These are phyloP conservation scores for Lyophyllum shimeji DNA, from an alignment of 768 basidiomycete species.

Conservation along the genomic window DNA sequence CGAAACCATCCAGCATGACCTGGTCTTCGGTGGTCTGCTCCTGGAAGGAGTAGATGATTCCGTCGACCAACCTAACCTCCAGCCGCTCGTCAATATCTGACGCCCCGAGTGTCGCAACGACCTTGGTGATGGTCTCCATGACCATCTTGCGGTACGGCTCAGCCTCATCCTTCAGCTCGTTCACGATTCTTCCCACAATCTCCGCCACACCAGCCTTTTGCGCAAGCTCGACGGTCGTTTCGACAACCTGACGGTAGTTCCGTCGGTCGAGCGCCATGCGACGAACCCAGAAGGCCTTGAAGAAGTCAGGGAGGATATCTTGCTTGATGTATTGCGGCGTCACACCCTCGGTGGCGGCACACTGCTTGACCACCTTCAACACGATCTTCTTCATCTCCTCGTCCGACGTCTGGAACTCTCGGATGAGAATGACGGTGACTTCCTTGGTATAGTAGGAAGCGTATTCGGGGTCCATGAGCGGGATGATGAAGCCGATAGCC, in stretches of 20 bases:
- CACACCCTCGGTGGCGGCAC: constrained; percentile 97
- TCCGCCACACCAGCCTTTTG: constrained; percentile 97
- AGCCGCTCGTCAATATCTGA: constrained; percentile 96
- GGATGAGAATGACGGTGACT: constrained; percentile 93
- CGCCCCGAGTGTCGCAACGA: constrained; percentile 90
- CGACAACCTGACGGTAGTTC: constrained; percentile 96
- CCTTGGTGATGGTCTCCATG: constrained; percentile 99
- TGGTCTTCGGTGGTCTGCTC: constrained; percentile 99
- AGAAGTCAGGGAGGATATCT: constrained; percentile 98
- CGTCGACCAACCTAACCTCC: constrained; percentile 92
- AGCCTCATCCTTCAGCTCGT: constrained; percentile 88
- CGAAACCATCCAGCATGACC: constrained; percentile 98
- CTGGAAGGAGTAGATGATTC: constrained; percentile 99
- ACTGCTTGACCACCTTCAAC: constrained; percentile 98
- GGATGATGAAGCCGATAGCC: constrained; percentile 99
- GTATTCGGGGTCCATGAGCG: constrained; percentile 99
- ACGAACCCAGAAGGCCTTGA: constrained; percentile 98
- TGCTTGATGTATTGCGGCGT: constrained; percentile 94
- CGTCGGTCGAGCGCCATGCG: constrained; percentile 96
- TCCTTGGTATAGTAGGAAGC: constrained; percentile 99
- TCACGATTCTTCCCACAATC: constrained; percentile 86
- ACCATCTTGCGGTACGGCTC: constrained; percentile 99
- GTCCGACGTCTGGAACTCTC: constrained; percentile 98
- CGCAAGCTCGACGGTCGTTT: constrained; percentile 97
- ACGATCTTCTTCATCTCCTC: constrained; percentile 99